Evolutionary conservation across 1,139 yeast species (phyloP).

Genomic region (Kluyveromyces marxianus): DNA sequence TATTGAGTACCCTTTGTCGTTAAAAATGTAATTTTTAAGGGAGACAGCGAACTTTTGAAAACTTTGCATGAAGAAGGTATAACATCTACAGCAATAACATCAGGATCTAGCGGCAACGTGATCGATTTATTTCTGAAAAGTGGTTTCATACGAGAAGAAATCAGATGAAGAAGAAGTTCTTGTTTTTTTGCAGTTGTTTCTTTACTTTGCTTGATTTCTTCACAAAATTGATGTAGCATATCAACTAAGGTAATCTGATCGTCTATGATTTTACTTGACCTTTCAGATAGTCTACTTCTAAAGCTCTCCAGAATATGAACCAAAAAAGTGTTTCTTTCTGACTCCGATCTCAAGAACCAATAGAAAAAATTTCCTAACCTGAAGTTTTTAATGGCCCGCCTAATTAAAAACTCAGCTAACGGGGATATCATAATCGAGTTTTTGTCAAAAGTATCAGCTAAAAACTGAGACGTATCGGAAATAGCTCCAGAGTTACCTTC

Average conservation of each 20-base stretch:
- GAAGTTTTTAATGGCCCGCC: slow-evolving; percentile 59
- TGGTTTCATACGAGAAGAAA: slow-evolving; percentile 29
- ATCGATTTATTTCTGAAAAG: slow-evolving; percentile 24
- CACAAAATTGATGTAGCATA: slow-evolving; percentile 37
- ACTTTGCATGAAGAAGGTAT: slow-evolving; percentile 76
- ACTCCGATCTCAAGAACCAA: slow-evolving; percentile 88
- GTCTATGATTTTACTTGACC: slow-evolving; percentile 26
- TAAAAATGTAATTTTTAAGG: slow-evolving; percentile 72
- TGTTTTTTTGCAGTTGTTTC: slow-evolving; percentile 53
- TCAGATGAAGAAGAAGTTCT: slow-evolving; percentile 36
- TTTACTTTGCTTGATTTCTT: slow-evolving; percentile 38
- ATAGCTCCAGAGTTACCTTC: neutral
- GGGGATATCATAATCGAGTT: slow-evolving; percentile 43
- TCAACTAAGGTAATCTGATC: slow-evolving; percentile 40
- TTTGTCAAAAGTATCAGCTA: slow-evolving; percentile 10
- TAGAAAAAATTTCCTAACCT: slow-evolving; percentile 75
- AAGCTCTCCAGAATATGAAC: slow-evolving; percentile 33
- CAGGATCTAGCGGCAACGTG: slow-evolving; percentile 34
- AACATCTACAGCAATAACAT: slow-evolving; percentile 56
- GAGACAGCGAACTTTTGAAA: slow-evolving; percentile 84
- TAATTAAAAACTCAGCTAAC: slow-evolving; percentile 70
- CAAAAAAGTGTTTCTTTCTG: slow-evolving; percentile 53
- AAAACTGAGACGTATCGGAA: neutral
- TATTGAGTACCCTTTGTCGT: slow-evolving; percentile 50
- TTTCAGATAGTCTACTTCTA: slow-evolving; percentile 24